These are phyloP conservation scores for Neurospora pannonica DNA, from an alignment of 495 filamentous ascomycete species.

Conservation along the genomic window DNA sequence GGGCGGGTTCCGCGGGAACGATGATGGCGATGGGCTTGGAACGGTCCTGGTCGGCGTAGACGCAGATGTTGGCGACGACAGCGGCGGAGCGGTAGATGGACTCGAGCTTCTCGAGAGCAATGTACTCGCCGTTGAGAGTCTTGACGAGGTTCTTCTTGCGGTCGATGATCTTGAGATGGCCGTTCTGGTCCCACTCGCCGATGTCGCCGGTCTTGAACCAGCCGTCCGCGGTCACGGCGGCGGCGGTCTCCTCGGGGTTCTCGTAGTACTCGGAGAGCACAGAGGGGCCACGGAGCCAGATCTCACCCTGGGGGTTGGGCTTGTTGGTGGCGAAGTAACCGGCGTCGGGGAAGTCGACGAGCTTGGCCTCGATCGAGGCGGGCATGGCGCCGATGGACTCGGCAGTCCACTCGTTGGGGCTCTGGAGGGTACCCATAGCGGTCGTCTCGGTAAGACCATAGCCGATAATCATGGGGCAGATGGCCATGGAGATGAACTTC, in stretches of 20 bases:
- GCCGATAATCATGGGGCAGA: slow-evolving; percentile 82
- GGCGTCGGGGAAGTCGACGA: slow-evolving; percentile 91
- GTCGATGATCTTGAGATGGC: slow-evolving; percentile 83
- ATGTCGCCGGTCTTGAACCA: slow-evolving; percentile 98
- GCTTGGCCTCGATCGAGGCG: slow-evolving; percentile 78
- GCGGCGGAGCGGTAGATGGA: slow-evolving; percentile 80
- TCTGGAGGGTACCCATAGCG: slow-evolving; percentile 88
- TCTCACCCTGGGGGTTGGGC: slow-evolving; percentile 84
- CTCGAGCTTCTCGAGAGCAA: slow-evolving; percentile 97
- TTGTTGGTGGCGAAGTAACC: slow-evolving; percentile 81
- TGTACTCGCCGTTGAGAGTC: slow-evolving; percentile 94
- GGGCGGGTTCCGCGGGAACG: slow-evolving; percentile 72
- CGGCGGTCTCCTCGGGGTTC: slow-evolving; percentile 76
- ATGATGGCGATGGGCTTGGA: slow-evolving; percentile 90
- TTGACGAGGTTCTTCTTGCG: slow-evolving; percentile 98
- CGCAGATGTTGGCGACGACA: slow-evolving; percentile 89
- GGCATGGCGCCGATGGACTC: slow-evolving; percentile 72
- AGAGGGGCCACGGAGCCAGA: slow-evolving; percentile 78
- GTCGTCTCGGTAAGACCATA: slow-evolving; percentile 94
- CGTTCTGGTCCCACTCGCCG: slow-evolving; percentile 75
- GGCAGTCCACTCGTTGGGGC: slow-evolving; percentile 82
- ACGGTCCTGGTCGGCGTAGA: slow-evolving; percentile 73
- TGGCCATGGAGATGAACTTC: slow-evolving; percentile 78
- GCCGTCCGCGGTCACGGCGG: slow-evolving; percentile 61
- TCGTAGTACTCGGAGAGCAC: slow-evolving; percentile 69